Base-by-base conservation (phyloP, 495 filamentous ascomycete genomes). In the Penicillium atrosanguineum region DNA sequence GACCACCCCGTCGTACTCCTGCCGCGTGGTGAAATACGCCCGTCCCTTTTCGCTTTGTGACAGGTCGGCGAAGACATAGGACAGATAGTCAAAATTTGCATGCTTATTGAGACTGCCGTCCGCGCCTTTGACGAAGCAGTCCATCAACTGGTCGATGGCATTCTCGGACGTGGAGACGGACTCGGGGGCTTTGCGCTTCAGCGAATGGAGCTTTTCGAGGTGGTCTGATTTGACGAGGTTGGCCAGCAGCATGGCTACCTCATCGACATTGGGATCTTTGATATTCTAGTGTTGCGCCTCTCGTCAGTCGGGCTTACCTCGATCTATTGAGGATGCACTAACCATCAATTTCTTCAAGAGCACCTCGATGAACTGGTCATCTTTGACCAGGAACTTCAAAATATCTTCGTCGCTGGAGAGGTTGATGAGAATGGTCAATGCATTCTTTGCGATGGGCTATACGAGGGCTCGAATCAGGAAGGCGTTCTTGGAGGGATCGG, bases 11-110 rank as follows among this genome's bases (percentile, higher is more conserved):
- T 95, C 90, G 65, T 95, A 91, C 7, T 80, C 77, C 61, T 91
- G 89, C 46, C 77, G 80, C 3, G 73, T 78, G 7, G 87, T 77
- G 58, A 97, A 89, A 72, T 95, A 91, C 20, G 81, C 63, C n/a
- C 89, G 83, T 5, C 90, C 83, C 62, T 87, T 77, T 18, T 81
- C 74, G 55, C 85, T 77, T 63, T 95, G 94, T 7, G 92, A 88
- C 3, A 98, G 71, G 59, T 98, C 93, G 34, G 93, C 94, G 69
- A 97, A 94, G 43, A 96, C 72, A 64, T 97, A 98, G 20, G 91
- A 83, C 9, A 98, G 79, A 67, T 96, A 96, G 70, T 98, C 91
- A 67, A 82, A 97, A 65, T 88, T 82, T 57, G 91, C 90, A n/a
- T 87, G 51, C 60, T 88, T 85, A 74, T 97, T 98, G 63, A 92